These are phyloP conservation scores for Corymbia maculata DNA, from an alignment of 345 rosid species.

Conservation along the genomic window DNA sequence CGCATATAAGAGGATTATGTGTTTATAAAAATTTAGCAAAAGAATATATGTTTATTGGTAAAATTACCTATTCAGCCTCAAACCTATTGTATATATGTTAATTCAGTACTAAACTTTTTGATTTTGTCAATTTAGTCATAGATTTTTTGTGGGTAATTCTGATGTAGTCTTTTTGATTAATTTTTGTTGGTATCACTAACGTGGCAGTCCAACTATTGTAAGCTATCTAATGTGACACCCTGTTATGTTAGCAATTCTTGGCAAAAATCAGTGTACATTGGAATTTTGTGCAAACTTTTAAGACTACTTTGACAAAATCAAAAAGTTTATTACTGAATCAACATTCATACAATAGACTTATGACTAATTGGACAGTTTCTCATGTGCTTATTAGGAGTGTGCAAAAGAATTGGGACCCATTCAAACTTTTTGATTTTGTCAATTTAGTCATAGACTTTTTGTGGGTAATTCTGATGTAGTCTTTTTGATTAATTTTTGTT, in stretches of 20 bases:
- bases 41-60: not conserved
- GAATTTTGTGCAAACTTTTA: fast-evolving
- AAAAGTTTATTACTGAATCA: too few species aligned
- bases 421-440: fast-evolving
- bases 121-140: not conserved
- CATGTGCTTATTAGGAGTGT: too few species aligned
- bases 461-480: not conserved
- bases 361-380: not conserved
- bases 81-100: fast-evolving
- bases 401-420: too few species aligned
- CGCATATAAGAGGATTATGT: fast-evolving
- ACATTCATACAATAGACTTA: not conserved
- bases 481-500: fast-evolving
- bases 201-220: fast-evolving
- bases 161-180: fast-evolving
- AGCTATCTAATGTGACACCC: fast-evolving
- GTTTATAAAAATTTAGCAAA: not conserved
- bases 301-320: not conserved
- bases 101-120: fast-evolving
- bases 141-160: not conserved
- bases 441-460: not conserved
- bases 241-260: not conserved
- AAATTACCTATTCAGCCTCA: not conserved
- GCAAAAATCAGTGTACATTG: not conserved
- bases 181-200: fast-evolving